Evolutionary conservation across 2,329 filamentous ascomycete genomes (phyloP).

Genomic region (Fusarium paranaense): DNA sequence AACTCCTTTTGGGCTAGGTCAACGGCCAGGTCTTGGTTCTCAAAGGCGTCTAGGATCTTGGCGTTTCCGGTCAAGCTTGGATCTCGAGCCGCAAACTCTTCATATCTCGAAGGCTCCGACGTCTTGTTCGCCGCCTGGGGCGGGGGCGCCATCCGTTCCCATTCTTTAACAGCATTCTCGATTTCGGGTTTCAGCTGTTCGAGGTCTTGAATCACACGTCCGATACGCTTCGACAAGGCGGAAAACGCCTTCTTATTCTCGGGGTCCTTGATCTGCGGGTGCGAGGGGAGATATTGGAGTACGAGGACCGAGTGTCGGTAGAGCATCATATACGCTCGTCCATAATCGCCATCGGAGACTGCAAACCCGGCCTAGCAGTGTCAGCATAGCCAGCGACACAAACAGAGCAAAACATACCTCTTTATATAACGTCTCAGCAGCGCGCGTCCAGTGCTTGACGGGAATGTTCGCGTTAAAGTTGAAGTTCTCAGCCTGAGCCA

Average conservation of each 20-base stretch:
- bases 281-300: constrained; percentile 77
- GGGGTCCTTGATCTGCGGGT: constrained; percentile 79
- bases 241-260: constrained; percentile 73
- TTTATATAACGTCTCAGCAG: constrained; percentile 81
- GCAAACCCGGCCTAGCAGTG: constrained; percentile 80
- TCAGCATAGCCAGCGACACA: constrained; percentile 20
- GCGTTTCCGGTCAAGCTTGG: constrained; percentile 69
- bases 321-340: constrained; percentile 91
- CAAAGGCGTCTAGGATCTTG: constrained; percentile 74
- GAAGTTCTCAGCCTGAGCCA: constrained; percentile 80
- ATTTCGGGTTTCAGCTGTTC: constrained; percentile 86
- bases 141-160: constrained; percentile 66
- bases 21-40: constrained; percentile 81
- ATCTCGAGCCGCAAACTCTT: constrained; percentile 66
- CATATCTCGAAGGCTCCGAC: constrained; percentile 49
- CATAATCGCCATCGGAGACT: constrained; percentile 84
- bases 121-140: constrained; percentile 41
- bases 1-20: constrained; percentile 81
- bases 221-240: constrained; percentile 61
- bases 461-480: constrained; percentile 82
- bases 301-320: constrained; percentile 90
- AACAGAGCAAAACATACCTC: constrained; percentile 68
- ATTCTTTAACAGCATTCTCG: constrained; percentile 75
- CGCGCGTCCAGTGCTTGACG: constrained; percentile 84
- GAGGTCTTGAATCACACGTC: constrained; percentile 74